A percentile compares a stretch with the other conserved stretches of the same genome.
phyloP scores from a whole-genome alignment of 2,329 filamentous ascomycete species.

The Pestalotiopsis sp. region DNA sequence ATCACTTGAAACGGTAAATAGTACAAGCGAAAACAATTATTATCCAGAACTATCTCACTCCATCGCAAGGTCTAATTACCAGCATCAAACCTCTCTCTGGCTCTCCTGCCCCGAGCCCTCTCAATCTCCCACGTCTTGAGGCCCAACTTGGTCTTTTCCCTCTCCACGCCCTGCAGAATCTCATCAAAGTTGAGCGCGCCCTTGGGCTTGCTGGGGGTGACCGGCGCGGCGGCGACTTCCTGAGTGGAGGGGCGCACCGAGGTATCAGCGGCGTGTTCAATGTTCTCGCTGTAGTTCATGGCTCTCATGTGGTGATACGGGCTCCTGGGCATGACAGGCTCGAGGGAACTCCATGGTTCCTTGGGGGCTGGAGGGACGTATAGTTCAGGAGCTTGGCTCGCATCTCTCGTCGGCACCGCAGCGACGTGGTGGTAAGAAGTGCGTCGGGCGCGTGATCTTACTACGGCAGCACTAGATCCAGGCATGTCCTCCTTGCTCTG shows the following conservation, averaged over 20 bases:
- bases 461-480: neutral
- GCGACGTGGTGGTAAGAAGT: neutral
- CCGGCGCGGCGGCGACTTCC: neutral
- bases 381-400: neutral
- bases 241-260: neutral
- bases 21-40: neutral
- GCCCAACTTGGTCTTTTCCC: neutral
- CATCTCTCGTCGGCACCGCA: neutral
- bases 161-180: neutral
- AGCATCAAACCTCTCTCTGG: neutral
- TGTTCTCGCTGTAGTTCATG: neutral
- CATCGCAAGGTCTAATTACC: neutral
- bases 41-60: neutral
- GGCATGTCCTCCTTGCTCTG: too few relatives aligned
- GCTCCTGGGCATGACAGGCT: neutral
- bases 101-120: neutral
- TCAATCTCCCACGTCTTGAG: constrained; percentile 1
- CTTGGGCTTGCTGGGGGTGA: neutral
- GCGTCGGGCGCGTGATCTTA: neutral
- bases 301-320: neutral
- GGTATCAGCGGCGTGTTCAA: neutral
- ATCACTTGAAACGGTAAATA: neutral
- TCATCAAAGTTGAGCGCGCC: neutral
- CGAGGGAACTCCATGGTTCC: neutral
- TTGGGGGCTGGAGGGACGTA: neutral